Evolutionary conservation across 768 basidiomycete genomes (phyloP), one percentile per base, ranked within the genome.

Genomic region (Pleurotus citrinopileatus): DNA sequence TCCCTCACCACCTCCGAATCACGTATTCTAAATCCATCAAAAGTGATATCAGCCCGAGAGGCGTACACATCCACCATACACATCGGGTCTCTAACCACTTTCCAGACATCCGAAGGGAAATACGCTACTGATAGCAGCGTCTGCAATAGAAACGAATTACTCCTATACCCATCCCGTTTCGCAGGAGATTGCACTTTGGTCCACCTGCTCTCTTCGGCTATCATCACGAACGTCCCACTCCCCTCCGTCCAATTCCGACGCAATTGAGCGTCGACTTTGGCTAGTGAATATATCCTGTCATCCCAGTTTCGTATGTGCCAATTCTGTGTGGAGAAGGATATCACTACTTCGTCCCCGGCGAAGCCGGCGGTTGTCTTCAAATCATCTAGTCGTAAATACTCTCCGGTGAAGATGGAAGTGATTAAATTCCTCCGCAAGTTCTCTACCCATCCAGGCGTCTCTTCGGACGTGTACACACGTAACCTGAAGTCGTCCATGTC

Each of bases 1-100:
- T 78, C 71, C 27, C 61, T 61, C 4, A 76, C 38, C 10, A 75
- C 63, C 54, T 76, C 71, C 10, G 77, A 73, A 54, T 79, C 76
- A 4, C 71, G 69, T 8, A 78, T 57, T 19, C 72, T 69, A 61
- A 77, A 78, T 15, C 71, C 58, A 37, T 71, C 68, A 44, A 77
- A 78, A 5, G 69, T 73, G 26, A 77, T 65, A 40, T 78, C 74
- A 3, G 65, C 59, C 3, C 70, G 67, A 10, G 67, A 58, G 17
- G 70, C 60, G 55, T 72, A 67, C 3, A 79, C 47, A 52, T 76
- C 70, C 10, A 73, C 55, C 8, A 59, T 56, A 7, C 60, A 60
- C 56, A 68, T 58, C 0, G 75, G 75, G 53, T 73, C 64, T 29
- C 55, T 51, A 26, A 65, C 61, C 15, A 65, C 54, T 28, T 63